A percentile compares a stretch with the other conserved stretches of the same genome.
phyloP scores from a whole-genome alignment of 108 stramenopile species.

The Schizochytrium sp. region DNA sequence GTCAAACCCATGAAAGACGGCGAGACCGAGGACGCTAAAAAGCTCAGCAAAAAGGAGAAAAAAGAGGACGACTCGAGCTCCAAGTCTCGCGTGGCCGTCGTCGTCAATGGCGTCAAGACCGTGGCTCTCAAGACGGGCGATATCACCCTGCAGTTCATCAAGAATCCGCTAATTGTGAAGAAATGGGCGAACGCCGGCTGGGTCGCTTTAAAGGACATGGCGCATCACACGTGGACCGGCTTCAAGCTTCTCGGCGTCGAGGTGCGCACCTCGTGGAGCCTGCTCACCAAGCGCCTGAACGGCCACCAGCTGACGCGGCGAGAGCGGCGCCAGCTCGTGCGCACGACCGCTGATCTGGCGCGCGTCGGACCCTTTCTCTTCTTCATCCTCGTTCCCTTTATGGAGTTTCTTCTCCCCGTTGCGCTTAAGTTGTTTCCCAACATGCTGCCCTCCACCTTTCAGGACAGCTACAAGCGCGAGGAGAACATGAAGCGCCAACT shows the following conservation, averaged over 20 bases:
- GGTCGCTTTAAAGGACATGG: conserved; percentile 53
- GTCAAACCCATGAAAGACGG: too few species aligned
- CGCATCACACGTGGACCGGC: conserved; percentile 90
- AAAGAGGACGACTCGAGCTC: not conserved
- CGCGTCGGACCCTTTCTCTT: conserved; percentile 90
- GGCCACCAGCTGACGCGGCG: conserved; percentile 81
- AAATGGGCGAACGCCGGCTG: not conserved
- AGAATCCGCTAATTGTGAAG: conserved; percentile 1
- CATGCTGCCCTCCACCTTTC: conserved; percentile 97
- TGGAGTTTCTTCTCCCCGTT: conserved; percentile 94
- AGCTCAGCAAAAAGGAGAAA: too few species aligned
- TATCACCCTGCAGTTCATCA: not conserved
- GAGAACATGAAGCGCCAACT: conserved; percentile 93
- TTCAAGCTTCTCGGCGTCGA: conserved; percentile 85
- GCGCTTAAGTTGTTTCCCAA: conserved; percentile 92
- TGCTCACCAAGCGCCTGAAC: conserved; percentile 62
- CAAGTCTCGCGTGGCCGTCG: not conserved
- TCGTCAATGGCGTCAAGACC: not conserved
- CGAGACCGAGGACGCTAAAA: too few species aligned
- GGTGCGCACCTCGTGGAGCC: conserved; percentile 67
- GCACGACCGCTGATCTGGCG: conserved; percentile 89
- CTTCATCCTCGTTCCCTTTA: conserved; percentile 92
- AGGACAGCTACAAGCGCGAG: conserved; percentile 86
- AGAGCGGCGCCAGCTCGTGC: conserved; percentile 86
- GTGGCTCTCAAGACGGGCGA: not conserved